phyloP scores from a whole-genome alignment of 2,329 filamentous ascomycete genomes.

The Emydomyces testavorans region DNA sequence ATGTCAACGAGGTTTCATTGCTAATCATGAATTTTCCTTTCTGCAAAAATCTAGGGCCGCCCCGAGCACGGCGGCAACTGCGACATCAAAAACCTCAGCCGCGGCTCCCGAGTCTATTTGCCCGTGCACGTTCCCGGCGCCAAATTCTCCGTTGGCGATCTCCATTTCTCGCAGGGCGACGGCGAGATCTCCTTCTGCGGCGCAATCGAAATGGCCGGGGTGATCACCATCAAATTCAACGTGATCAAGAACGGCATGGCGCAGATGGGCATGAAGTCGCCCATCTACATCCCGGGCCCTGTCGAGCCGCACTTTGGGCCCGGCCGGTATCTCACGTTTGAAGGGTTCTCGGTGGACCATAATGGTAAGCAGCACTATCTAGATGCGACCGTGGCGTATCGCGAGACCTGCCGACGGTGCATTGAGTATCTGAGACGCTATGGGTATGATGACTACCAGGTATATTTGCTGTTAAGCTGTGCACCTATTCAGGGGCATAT shows the following conservation, averaged over 20 bases:
- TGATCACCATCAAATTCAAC: constrained; percentile 81
- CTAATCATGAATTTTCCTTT: too few relatives aligned
- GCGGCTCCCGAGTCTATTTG: constrained; percentile 72
- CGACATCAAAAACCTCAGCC: constrained; percentile 76
- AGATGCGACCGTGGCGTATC: constrained; percentile 75
- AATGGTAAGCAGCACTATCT: constrained; percentile 80
- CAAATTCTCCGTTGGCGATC: constrained; percentile 80
- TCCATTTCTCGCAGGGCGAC: constrained; percentile 81
- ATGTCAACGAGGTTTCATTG: too few relatives aligned
- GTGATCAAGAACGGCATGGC: constrained; percentile 72
- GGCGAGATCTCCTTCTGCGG: constrained; percentile 83
- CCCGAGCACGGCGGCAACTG: constrained; percentile 86
- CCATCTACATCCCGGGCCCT: constrained; percentile 75
- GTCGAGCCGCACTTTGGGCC: constrained; percentile 83
- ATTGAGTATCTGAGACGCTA: constrained; percentile 72
- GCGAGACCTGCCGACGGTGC: constrained; percentile 64
- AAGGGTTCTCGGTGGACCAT: constrained; percentile 83
- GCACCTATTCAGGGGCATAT: constrained; percentile 81
- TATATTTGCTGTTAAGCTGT: constrained; percentile 73
- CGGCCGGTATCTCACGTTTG: constrained; percentile 69
- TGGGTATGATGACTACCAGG: constrained; percentile 61
- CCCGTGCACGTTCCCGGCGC: constrained; percentile 78
- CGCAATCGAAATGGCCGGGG: constrained; percentile 87
- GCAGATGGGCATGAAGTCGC: constrained; percentile 64
- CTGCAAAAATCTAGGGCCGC: constrained; percentile 39